phyloP scores from a whole-genome alignment of 345 rosid genomes.

The Moringa oleifera region DNA sequence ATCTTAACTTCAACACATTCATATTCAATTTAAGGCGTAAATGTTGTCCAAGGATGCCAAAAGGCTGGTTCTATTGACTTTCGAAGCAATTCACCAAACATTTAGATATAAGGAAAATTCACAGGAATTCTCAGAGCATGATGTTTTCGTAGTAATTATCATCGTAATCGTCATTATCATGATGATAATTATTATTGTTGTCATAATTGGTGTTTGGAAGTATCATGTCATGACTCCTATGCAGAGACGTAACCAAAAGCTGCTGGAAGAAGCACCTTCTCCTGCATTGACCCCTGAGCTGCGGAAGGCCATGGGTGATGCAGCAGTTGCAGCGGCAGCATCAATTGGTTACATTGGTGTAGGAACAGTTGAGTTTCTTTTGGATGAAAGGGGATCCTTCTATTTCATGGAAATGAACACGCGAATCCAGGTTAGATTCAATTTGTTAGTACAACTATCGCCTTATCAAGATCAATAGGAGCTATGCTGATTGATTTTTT shows the following conservation, averaged over 20 bases:
- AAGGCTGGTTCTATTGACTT: not conserved
- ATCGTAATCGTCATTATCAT: no score
- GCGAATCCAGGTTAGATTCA: slow-evolving; percentile 73
- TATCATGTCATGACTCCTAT: slow-evolving; percentile 16
- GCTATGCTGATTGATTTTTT: slow-evolving; percentile 8
- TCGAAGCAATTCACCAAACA: not conserved
- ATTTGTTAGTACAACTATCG: not conserved
- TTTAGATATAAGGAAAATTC: no score
- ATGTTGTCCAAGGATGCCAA: not conserved
- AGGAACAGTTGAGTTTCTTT: slow-evolving; percentile 93
- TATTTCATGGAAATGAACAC: slow-evolving; percentile 99
- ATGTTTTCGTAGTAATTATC: slow-evolving; percentile 3
- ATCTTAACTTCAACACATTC: no score
- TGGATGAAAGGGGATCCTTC: slow-evolving; percentile 97
- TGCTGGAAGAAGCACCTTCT: slow-evolving; percentile 98
- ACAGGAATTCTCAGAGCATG: not conserved
- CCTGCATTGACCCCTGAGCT: slow-evolving; percentile 93
- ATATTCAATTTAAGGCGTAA: no score
- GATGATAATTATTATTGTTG: no score
- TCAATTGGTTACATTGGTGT: slow-evolving; percentile 97
- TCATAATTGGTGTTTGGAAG: slow-evolving; percentile 9
- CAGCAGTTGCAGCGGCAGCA: slow-evolving; percentile 99
- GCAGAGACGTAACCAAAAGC: slow-evolving; percentile 95
- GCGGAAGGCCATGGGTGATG: slow-evolving; percentile 99
- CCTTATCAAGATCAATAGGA: slow-evolving; percentile 1